Evolutionary conservation across 805 yeast genomes (phyloP).

Genomic region (Yarrowia keelungensis): DNA sequence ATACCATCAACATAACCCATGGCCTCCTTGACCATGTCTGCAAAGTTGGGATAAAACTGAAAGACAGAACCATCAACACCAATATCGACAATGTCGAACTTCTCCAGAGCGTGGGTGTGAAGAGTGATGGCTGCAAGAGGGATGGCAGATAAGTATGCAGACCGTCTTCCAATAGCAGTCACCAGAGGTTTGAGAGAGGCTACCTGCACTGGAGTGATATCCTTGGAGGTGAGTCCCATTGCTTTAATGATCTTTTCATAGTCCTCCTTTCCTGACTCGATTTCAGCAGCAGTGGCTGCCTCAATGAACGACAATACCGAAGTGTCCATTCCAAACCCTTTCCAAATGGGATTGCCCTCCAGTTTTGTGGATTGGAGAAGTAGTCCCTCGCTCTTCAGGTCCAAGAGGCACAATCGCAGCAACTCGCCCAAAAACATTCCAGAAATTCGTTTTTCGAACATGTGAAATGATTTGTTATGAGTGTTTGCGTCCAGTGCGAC

Average conservation of each 20-base stretch:
- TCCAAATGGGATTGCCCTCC: constrained; percentile 2
- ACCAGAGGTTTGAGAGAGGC: constrained; percentile 73
- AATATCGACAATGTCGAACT: constrained; percentile 79
- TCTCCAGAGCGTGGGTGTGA: constrained; percentile 70
- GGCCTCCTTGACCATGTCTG: constrained; percentile 80
- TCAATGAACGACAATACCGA: constrained; percentile 87
- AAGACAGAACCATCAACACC: constrained; percentile 97
- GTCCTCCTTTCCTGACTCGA: constrained; percentile 65
- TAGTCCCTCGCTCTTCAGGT: constrained; percentile 61
- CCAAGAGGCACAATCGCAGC: constrained; percentile 73
- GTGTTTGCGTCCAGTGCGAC: constrained; percentile 70
- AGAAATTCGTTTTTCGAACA: constrained; percentile 90
- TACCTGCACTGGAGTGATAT: constrained; percentile 73
- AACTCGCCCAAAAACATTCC: constrained; percentile 96
- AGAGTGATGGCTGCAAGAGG: constrained; percentile 83
- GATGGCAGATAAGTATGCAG: constrained; percentile 88
- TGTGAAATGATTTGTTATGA: constrained; percentile 83
- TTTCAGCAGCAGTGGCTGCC: constrained; percentile 71
- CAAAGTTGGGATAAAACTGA: constrained; percentile 91
- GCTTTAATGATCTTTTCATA: constrained; percentile 87
- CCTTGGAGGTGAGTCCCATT: constrained; percentile 79
- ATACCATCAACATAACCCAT: constrained; percentile 53
- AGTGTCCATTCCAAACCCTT: constrained; percentile 58
- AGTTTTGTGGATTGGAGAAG: constrained; percentile 57
- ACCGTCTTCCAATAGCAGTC: constrained; percentile 80